Conservation (phyloP, 1,284 basidiomycete species). For the Boletus albobrunnescens region DNA sequence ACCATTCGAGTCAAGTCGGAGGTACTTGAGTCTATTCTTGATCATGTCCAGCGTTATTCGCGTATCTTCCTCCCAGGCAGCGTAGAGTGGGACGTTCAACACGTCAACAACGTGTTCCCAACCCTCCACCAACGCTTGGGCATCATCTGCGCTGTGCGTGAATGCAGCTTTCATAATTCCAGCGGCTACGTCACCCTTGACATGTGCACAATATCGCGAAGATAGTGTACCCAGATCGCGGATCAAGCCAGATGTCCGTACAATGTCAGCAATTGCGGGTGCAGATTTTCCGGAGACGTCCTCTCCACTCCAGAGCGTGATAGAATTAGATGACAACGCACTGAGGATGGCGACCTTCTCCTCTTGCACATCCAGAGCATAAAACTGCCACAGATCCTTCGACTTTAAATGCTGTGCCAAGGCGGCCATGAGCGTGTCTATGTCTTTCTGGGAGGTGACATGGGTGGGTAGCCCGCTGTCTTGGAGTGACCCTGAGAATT, state of each 20-base stretch:
- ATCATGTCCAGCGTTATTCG: slow-evolving; percentile 71
- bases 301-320: slow-evolving; percentile 54
- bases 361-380: slow-evolving; percentile 71
- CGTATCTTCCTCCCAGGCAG: slow-evolving; percentile 83
- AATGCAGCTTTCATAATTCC: slow-evolving; percentile 72
- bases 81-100: slow-evolving; percentile 83
- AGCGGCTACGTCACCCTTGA: slow-evolving; percentile 60
- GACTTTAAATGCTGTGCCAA: slow-evolving; percentile 61
- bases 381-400: slow-evolving; percentile 87
- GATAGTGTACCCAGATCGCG: slow-evolving; percentile 57
- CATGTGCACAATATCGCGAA: slow-evolving; percentile 63
- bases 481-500: slow-evolving; percentile 68
- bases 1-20: slow-evolving; percentile 76
- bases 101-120: slow-evolving; percentile 81
- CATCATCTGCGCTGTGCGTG: slow-evolving; percentile 44
- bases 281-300: slow-evolving; percentile 55
- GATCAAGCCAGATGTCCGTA: slow-evolving; percentile 54
- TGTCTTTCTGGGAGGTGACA: slow-evolving; percentile 63
- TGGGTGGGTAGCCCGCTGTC: slow-evolving; percentile 68
- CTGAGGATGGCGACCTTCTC: slow-evolving; percentile 55
- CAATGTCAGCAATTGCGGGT: slow-evolving; percentile 65
- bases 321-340: slow-evolving; percentile 44
- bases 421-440: slow-evolving; percentile 61
- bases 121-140: slow-evolving; percentile 56
- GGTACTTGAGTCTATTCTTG: slow-evolving; percentile 74